Conservation (phyloP, 2,329 filamentous ascomycete genomes). For the Paraphaeosphaeria sporulosa region DNA sequence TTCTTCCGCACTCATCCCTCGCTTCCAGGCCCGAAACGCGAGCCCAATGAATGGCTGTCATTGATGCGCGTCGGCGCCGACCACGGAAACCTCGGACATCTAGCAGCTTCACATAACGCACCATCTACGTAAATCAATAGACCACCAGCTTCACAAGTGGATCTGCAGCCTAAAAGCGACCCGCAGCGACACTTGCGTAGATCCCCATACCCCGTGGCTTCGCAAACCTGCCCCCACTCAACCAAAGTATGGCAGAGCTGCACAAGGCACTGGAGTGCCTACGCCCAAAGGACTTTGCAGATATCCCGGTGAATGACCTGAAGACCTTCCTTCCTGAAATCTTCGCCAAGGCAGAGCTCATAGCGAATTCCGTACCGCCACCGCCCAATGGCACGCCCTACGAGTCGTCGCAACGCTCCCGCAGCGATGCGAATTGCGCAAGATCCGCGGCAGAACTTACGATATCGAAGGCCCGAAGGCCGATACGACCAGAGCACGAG, state of each 20-base stretch:
- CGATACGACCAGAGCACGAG: conserved; percentile 61
- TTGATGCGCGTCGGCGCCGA: not conserved
- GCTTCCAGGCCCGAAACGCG: not conserved
- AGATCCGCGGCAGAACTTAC: conserved; percentile 61
- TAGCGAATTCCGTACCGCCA: conserved; percentile 79
- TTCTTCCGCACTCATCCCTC: not conserved
- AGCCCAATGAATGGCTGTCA: not conserved
- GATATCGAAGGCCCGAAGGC: conserved; percentile 59
- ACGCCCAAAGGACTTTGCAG: conserved; percentile 53
- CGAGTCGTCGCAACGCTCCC: conserved; percentile 60
- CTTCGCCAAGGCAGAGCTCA: conserved; percentile 68
- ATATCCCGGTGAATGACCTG: conserved; percentile 54
- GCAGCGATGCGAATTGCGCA: conserved; percentile 63
- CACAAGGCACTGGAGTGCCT: conserved; percentile 56
- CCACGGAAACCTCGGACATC: conserved; percentile 2
- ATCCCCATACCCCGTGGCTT: not conserved
- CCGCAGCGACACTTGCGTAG: not conserved
- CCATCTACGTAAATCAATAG: not conserved
- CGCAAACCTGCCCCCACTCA: not conserved
- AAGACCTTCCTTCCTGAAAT: conserved; percentile 49
- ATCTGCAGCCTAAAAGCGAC: not conserved
- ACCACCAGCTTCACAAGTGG: not conserved
- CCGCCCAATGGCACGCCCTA: conserved; percentile 56
- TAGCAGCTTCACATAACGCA: conserved; percentile 11
- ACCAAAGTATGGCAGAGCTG: conserved; percentile 44